Conservation (phyloP, 1,139 yeast genomes). For the Martiniozyma asiatica region DNA sequence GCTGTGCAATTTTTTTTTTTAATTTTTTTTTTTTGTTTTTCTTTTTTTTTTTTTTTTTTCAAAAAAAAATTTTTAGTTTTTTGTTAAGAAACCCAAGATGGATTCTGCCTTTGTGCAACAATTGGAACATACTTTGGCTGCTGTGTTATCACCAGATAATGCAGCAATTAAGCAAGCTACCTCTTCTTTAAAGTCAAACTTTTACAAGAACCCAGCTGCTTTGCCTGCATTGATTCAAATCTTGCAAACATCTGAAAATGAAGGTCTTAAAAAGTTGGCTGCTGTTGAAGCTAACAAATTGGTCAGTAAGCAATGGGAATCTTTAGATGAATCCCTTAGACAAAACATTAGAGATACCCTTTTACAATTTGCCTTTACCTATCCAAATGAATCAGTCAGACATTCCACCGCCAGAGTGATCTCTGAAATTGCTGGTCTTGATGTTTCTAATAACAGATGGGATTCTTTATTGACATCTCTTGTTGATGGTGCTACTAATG, state of each 20-base stretch:
- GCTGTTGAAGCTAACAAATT: conserved; percentile 93
- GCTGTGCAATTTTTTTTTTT: conserved; percentile 1
- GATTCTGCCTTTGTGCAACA: conserved; percentile 58
- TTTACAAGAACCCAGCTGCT: conserved; percentile 59
- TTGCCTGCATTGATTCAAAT: conserved; percentile 78
- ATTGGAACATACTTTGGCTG: conserved; percentile 68
- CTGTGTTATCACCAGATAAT: conserved; percentile 68
- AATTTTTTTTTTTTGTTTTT: not conserved
- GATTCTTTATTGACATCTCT: conserved; percentile 62
- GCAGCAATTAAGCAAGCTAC: conserved; percentile 77
- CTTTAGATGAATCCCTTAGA: conserved; percentile 40
- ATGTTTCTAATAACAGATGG: conserved; percentile 62
- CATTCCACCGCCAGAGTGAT: conserved; percentile 86
- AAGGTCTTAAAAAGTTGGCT: conserved; percentile 67
- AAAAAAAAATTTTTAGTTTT: not conserved
- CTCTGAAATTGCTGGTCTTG: conserved; percentile 72
- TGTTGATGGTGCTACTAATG: conserved; percentile 55
- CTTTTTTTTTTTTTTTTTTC: conserved; percentile 1
- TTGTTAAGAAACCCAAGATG: conserved; percentile 26
- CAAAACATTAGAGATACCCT: conserved; percentile 55
- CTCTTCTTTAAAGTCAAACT: conserved; percentile 56
- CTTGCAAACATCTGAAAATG: conserved; percentile 53
- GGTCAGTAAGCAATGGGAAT: conserved; percentile 61
- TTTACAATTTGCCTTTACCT: conserved; percentile 57
- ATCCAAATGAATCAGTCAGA: conserved; percentile 57